These are phyloP conservation scores for Stachybotrys chartarum DNA, from an alignment of 2,329 filamentous ascomycete species.

Conservation along the genomic window DNA sequence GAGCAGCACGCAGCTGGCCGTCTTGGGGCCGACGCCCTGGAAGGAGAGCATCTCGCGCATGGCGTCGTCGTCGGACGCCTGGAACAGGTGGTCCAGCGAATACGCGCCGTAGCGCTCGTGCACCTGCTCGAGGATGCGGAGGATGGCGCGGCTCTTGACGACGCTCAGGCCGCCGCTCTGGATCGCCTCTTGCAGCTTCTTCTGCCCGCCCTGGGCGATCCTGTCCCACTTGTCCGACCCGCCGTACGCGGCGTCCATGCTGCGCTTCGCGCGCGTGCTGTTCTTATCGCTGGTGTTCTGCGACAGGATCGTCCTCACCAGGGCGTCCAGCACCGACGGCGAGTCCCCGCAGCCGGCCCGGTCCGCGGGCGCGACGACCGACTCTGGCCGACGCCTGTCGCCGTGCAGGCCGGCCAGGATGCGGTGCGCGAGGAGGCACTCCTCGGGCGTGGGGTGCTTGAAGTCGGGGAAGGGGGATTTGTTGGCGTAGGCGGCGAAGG, in stretches of 20 bases:
- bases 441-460: conserved; percentile 54
- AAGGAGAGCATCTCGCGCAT: conserved; percentile 44
- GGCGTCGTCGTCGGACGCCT: conserved; percentile 33
- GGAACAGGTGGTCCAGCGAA: conserved; percentile 42
- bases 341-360: conserved; percentile 55
- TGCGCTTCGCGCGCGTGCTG: conserved; percentile 52
- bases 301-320: conserved; percentile 44
- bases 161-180: conserved; percentile 63
- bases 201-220: conserved; percentile 30
- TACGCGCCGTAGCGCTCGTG: conserved; percentile 34
- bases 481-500: conserved; percentile 29
- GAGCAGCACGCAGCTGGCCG: conserved; percentile 43
- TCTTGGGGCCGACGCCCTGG: conserved; percentile 46
- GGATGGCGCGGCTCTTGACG: conserved; percentile 67
- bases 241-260: conserved; percentile 37
- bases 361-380: conserved; percentile 53
- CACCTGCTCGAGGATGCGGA: conserved; percentile 60
- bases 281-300: conserved; percentile 45
- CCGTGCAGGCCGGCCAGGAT: conserved; percentile 62
- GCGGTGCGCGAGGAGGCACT: conserved; percentile 61
- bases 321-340: conserved; percentile 43
- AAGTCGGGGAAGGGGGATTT: conserved; percentile 62
- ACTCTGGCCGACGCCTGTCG: conserved; percentile 51
- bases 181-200: conserved; percentile 51
- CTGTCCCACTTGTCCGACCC: conserved; percentile 33